phyloP scores from a whole-genome alignment of 257 asterid genomes.

The Penstemon davidsonii region DNA sequence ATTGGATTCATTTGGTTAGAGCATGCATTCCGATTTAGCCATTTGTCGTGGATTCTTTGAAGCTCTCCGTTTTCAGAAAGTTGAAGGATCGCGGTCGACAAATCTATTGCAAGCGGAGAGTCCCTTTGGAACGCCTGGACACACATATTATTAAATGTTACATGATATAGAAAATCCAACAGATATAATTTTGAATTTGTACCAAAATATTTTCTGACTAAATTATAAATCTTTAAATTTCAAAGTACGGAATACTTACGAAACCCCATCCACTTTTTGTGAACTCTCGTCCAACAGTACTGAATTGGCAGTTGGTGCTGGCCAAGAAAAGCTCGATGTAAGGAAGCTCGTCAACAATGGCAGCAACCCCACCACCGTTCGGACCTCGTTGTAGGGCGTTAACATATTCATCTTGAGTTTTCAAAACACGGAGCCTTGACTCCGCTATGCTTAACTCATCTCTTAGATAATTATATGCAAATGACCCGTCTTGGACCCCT shows the following conservation, averaged over 20 bases:
- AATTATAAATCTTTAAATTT: not conserved
- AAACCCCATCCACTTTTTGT: constrained; percentile 97
- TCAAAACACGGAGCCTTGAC: constrained; percentile 65
- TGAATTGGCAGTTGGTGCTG: constrained; percentile 65
- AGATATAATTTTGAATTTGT: not conserved
- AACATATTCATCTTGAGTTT: constrained; percentile 61
- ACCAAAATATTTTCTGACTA: too few species aligned
- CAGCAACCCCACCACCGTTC: constrained; percentile 76
- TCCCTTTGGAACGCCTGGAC: constrained; percentile 78
- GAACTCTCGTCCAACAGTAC: constrained; percentile 78
- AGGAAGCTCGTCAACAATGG: constrained; percentile 91
- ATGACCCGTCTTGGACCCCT: constrained; percentile 91
- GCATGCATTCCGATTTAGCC: constrained; percentile 58
- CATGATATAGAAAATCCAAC: not conserved
- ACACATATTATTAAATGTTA: not conserved
- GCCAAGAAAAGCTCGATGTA: constrained; percentile 70
- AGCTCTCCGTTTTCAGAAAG: constrained; percentile 92
- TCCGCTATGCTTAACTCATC: constrained; percentile 60
- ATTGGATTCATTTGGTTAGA: constrained; percentile 35
- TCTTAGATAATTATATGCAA: constrained; percentile 66
- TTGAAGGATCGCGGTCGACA: constrained; percentile 80
- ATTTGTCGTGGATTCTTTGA: constrained; percentile 78
- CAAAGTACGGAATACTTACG: constrained; percentile 47
- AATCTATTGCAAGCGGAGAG: constrained; percentile 72
- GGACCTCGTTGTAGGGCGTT: constrained; percentile 64